Conservation (phyloP, 768 basidiomycete species). For the Sarcodon aspratus region DNA sequence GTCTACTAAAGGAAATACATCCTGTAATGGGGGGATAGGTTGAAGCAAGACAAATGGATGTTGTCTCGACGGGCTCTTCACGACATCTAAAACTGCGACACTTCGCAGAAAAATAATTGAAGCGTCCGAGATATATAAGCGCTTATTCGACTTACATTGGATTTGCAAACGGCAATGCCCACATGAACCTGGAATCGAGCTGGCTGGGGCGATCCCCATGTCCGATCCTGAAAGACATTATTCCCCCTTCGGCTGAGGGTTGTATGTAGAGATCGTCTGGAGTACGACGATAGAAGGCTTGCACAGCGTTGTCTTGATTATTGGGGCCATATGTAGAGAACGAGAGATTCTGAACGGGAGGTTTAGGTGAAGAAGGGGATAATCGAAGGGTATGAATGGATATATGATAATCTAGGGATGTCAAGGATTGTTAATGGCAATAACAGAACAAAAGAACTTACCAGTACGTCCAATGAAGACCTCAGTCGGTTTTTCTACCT, state of each 20-base stretch:
- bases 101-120: conserved; percentile 23
- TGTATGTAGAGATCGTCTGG: conserved; percentile 78
- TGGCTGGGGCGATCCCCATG: conserved; percentile 16
- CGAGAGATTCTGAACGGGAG: conserved; percentile 67
- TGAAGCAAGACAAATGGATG: conserved; percentile 80
- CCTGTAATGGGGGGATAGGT: conserved; percentile 65
- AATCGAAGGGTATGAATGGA: conserved; percentile 59
- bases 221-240: conserved; percentile 56
- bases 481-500: conserved; percentile 21
- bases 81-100: conserved; percentile 76
- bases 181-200: conserved; percentile 32
- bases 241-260: conserved; percentile 64
- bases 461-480: conserved; percentile 61
- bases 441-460: conserved; percentile 18
- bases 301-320: conserved; percentile 67
- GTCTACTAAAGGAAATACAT: conserved; percentile 48
- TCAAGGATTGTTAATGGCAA: conserved; percentile 7
- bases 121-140: background rate
- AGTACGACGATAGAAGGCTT: conserved; percentile 63
- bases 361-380: conserved; percentile 19
- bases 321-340: conserved; percentile 94
- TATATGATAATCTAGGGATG: conserved; percentile 71
- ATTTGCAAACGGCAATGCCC: conserved; percentile 46
- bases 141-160: conserved; percentile 46
- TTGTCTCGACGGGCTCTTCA: conserved; percentile 32